Evolutionary conservation across 2,329 filamentous ascomycete genomes (phyloP), one percentile per base, ranked within the genome.

Genomic region (Cladophialophora yegresii): DNA sequence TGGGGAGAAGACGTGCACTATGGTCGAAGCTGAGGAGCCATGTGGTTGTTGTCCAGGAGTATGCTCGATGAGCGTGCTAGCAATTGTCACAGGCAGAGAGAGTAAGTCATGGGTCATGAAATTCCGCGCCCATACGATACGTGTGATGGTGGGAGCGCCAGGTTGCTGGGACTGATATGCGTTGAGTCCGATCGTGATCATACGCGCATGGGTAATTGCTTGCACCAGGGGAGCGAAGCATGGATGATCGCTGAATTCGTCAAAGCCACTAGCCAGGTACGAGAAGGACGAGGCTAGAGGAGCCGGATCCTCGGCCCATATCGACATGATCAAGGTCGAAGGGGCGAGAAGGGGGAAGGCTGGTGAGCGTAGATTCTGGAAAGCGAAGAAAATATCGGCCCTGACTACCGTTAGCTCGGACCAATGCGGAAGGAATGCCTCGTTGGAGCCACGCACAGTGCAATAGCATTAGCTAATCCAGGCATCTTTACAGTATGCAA

Each of bases 401-500:
- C 58, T 65, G 22, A 22, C 16, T 10, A 26, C 3, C 1, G 30
- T 59, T 9, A 59, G 28, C 16, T 59, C 6, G 23, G 1, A 13
- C 9, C 36, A 26, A 13, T 22, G 2, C n/a, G 49, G 20, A 56
- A 9, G 30, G 12, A 12, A n/a, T 16, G 36, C 36, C 36, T 10
- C 36, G 56, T 16, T 13, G 54, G 40, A 54, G 4, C 13, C 9
- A 59, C 65, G 22, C 61, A 67, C 58, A 67, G 36, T 28, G 28
- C 58, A 9, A 64, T 58, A 20, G 62, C 61, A 16, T 61, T 47
- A 20, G 65, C 65, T 10, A 67, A 49, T 12, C 65, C 65, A 7
- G 65, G 65, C 58, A 63, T 59, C 26, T 33, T 50, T 13, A 67
- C 43, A 10, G 45, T 54, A 20, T 58, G 62, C 5, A 67, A 49